Base-by-base conservation (phyloP, 2,329 filamentous ascomycete species). In the Colletotrichum sp. region DNA sequence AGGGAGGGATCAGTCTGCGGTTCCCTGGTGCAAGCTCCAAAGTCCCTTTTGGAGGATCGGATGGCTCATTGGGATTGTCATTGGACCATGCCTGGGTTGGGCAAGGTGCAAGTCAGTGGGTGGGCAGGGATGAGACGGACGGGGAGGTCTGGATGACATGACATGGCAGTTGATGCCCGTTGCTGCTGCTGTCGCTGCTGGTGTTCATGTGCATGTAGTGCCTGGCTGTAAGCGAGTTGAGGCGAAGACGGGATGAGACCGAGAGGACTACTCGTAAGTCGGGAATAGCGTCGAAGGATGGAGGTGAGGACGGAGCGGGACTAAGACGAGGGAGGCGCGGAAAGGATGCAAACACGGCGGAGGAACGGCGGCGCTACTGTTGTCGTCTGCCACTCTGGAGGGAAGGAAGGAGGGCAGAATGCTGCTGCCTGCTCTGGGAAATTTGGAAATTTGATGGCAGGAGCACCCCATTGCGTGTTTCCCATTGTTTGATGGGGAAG, bases 41-140 rank as follows among this genome's bases (percentile, higher is more conserved):
- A 34, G 13, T 44, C 70, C 39, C 21, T 49, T 32, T 44, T 69
- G n/a, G 59, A 69, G 39, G 70, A 69, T 76, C 64, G 21, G 73
- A 69, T n/a, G 70, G 73, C 39, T 72, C 57, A 72, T 72, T 76
- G 64, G 30, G 69, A 73, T 59, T 57, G 26, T 65, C 57, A 76
- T 60, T 59, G 64, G 57, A 36, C 34, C 62, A 24, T 26, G n/a
- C n/a, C 72, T 36, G 28, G 16, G 68, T 62, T 55, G 36, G 72
- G 60, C 65, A 71, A 49, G 67, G 67, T 52, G 57, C 44, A 49
- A 49, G 44, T 49, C n/a, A 55, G 71, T 57, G 55, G 44, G 66
- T 52, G 57, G 68, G 24, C 57, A 36, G 39, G 57, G 57, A 70
- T 70, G 57, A 52, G 68, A 70, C 68, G 55, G 60, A 70, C 68